Conservation (phyloP, 2,329 filamentous ascomycete genomes). For the Colletotrichum australisinense region DNA sequence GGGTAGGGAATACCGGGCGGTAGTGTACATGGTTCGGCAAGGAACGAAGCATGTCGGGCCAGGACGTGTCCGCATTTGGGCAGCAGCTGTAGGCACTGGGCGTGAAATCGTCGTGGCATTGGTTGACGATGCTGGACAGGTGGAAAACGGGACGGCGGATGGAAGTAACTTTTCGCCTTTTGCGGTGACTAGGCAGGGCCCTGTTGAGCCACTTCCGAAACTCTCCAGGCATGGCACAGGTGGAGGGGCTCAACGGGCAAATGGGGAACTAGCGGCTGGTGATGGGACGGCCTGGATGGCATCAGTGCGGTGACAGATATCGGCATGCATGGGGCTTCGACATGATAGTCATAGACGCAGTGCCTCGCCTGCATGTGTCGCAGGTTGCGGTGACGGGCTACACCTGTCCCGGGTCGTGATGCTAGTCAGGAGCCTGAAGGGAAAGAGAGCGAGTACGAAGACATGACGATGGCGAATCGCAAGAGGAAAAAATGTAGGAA, state of each 20-base stretch:
- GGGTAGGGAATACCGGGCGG: neutral
- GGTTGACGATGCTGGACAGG: neutral
- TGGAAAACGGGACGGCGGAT: conserved; percentile 10
- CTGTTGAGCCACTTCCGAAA: conserved; percentile 23
- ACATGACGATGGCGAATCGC: conserved; percentile 8
- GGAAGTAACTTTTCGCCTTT: conserved; percentile 24
- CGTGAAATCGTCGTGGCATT: neutral
- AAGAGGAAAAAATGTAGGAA: conserved; percentile 1
- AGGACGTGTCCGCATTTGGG: conserved; percentile 29
- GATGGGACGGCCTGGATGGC: conserved; percentile 28
- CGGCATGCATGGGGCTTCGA: conserved; percentile 28
- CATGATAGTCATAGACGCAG: conserved; percentile 7
- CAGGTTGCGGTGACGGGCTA: conserved; percentile 19
- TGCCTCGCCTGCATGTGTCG: conserved; percentile 7
- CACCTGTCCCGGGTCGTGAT: neutral
- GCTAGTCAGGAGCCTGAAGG: neutral
- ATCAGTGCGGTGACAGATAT: conserved; percentile 29
- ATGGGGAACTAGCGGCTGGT: conserved; percentile 20
- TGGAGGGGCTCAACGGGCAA: neutral
- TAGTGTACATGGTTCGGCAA: conserved; percentile 6
- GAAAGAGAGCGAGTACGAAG: neutral
- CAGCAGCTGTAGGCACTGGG: conserved; percentile 12
- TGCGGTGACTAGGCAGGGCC: conserved; percentile 27
- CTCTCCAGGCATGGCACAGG: conserved; percentile 20
- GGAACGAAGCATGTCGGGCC: conserved; percentile 9